Evolutionary conservation across 495 filamentous ascomycete species (phyloP), one percentile per base, ranked within the genome.

Genomic region (Trichoderma reesei): DNA sequence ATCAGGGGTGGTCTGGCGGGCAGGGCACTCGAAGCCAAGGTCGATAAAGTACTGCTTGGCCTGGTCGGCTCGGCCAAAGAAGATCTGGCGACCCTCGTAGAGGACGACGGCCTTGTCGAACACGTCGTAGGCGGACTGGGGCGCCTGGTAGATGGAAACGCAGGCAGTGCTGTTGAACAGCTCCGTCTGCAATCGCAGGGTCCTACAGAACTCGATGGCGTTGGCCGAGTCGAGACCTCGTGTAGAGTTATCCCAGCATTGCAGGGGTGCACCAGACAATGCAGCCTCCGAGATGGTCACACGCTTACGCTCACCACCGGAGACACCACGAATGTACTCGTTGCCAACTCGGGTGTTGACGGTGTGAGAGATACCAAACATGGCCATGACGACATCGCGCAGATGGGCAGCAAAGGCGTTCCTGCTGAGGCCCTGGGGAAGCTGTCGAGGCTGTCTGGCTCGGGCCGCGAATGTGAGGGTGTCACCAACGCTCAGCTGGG

Each of bases 191-290:
- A 88, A 72, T 39, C 85, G 80, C 20, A 95, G 70, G 4, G 84
- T 87, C 72, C 83, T 86, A 65, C 85, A 83, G 62, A 92, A 95
- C 69, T 92, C 88, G n/a, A 93, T 74, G 44, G 90, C 90, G 34
- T 88, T 93, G 65, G 88, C 86, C 64, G 84, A 88, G 70, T 95
- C 90, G 33, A 95, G 72, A 66, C 90, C 90, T 72, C 90, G 79
- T 6, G 90, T 93, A 65, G 84, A 89, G 74, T 90, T 90, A 68
- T 94, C 90, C 90, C 90, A 95, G 76, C 89, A 91, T 68, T 90
- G 88, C 13, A 95, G 72, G 0, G 88, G 85, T 31, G 82, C 82
- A 8, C 81, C 80, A 51, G 84, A 86, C 31, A 91, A 75, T 7
- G 82, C 81, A 31, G 80, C 81, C 67, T 94, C 90, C 3, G 89